Conservation (phyloP, 345 rosid species). For the Populus alba region DNA sequence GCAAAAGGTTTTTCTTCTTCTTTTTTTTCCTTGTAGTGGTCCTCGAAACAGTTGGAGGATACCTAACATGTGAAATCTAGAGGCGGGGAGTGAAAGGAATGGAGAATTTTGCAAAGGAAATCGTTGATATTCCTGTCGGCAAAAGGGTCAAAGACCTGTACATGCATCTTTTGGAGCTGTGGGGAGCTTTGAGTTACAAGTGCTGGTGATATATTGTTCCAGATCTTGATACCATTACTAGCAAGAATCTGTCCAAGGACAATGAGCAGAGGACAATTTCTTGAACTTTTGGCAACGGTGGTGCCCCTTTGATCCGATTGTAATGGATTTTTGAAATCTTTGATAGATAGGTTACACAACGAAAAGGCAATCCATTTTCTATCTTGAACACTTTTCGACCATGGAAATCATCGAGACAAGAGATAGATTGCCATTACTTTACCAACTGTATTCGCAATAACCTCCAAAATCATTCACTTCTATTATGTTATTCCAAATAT, state of each 20-base stretch:
- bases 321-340: conserved; percentile 8
- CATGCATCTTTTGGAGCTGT: background rate
- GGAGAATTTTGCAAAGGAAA: background rate
- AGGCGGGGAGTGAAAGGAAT: background rate
- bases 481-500: too few relatives aligned
- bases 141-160: background rate
- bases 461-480: too few relatives aligned
- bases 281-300: conserved; percentile 1
- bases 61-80: background rate
- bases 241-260: conserved; percentile 24
- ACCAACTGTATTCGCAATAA: background rate
- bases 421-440: background rate
- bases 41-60: background rate
- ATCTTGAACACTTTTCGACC: background rate
- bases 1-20: background rate
- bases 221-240: background rate
- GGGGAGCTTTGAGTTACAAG: background rate
- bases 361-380: background rate
- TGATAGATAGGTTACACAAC: background rate
- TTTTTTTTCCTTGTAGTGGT: background rate
- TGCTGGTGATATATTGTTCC: background rate
- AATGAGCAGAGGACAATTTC: conserved; percentile 14
- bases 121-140: conserved; percentile 9
- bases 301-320: conserved; percentile 14
- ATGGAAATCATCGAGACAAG: background rate